Evolutionary conservation across 1,139 yeast species (phyloP).

Genomic region (Blastobotrys capitulatus): DNA sequence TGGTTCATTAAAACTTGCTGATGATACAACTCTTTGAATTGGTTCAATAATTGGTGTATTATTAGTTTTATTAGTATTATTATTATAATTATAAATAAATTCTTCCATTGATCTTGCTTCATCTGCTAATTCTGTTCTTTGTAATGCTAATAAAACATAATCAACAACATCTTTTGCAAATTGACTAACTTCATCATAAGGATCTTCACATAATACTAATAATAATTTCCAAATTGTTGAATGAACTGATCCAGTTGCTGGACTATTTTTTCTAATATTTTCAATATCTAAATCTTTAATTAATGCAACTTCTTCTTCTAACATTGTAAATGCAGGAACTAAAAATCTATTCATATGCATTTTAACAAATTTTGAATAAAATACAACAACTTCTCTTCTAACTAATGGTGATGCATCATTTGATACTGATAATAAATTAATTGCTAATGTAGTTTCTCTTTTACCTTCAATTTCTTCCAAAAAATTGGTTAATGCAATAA

Average conservation of each 20-base stretch:
- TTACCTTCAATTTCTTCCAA: constrained; percentile 46
- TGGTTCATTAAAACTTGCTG: neutral
- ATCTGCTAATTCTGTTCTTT: constrained; percentile 50
- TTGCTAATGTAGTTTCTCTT: constrained; percentile 41
- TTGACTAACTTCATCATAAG: constrained; percentile 74
- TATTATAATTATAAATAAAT: neutral
- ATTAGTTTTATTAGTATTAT: neutral
- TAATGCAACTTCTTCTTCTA: constrained; percentile 73
- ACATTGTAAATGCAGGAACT: constrained; percentile 81
- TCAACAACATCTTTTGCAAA: constrained; percentile 75
- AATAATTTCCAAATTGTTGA: constrained; percentile 85
- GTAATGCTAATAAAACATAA: constrained; percentile 58
- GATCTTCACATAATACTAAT: constrained; percentile 79
- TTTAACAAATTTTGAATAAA: constrained; percentile 67
- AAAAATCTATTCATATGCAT: constrained; percentile 70
- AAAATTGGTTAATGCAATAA: constrained; percentile 69
- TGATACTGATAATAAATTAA: constrained; percentile 43
- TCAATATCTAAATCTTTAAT: constrained; percentile 57
- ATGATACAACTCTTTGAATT: constrained; percentile 1
- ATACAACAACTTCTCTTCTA: constrained; percentile 75
- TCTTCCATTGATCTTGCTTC: constrained; percentile 18
- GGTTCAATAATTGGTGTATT: no score
- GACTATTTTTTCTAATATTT: constrained; percentile 40
- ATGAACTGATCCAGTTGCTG: constrained; percentile 83
- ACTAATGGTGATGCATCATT: constrained; percentile 91